Evolutionary conservation across 2,329 filamentous ascomycete genomes (phyloP).

Genomic region (Lasiodiplodia theobromae): DNA sequence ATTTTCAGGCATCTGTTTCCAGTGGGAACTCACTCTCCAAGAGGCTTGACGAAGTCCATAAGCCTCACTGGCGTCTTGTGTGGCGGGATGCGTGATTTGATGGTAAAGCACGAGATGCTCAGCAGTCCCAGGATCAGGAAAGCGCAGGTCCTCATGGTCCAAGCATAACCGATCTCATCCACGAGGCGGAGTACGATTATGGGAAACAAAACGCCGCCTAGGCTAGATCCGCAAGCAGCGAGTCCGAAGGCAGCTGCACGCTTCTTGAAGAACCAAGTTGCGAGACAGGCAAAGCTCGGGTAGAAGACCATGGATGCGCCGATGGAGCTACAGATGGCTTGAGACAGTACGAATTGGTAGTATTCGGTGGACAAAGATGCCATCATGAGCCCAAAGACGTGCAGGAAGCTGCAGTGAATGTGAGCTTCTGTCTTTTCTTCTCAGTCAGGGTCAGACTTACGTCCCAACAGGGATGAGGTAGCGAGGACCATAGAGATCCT

Average conservation of each 20-base stretch:
- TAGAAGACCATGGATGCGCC: conserved; percentile 52
- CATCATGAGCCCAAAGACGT: conserved; percentile 53
- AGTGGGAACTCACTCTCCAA: not conserved
- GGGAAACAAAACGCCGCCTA: conserved; percentile 63
- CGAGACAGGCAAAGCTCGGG: conserved; percentile 36
- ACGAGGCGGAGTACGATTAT: conserved; percentile 63
- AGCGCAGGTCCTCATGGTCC: conserved; percentile 68
- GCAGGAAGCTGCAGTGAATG: conserved; percentile 34
- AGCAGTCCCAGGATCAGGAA: conserved; percentile 62
- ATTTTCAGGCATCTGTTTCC: too few species aligned
- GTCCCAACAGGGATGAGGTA: conserved; percentile 45
- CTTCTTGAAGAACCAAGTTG: conserved; percentile 54
- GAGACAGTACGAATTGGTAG: conserved; percentile 55
- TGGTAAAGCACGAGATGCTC: conserved; percentile 52
- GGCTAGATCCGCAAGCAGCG: conserved; percentile 49
- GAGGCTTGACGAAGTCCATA: conserved; percentile 38
- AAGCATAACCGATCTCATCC: conserved; percentile 64
- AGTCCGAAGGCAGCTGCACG: conserved; percentile 53
- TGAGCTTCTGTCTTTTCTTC: too few species aligned
- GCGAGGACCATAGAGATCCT: conserved; percentile 67
- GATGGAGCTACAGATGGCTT: conserved; percentile 54
- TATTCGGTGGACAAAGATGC: conserved; percentile 47
- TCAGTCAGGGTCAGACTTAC: too few species aligned
- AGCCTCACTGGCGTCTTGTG: conserved; percentile 36
- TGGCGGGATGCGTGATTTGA: conserved; percentile 56